Conservation (phyloP, 176 grass and related monocot species). For the Poa pratensis region DNA sequence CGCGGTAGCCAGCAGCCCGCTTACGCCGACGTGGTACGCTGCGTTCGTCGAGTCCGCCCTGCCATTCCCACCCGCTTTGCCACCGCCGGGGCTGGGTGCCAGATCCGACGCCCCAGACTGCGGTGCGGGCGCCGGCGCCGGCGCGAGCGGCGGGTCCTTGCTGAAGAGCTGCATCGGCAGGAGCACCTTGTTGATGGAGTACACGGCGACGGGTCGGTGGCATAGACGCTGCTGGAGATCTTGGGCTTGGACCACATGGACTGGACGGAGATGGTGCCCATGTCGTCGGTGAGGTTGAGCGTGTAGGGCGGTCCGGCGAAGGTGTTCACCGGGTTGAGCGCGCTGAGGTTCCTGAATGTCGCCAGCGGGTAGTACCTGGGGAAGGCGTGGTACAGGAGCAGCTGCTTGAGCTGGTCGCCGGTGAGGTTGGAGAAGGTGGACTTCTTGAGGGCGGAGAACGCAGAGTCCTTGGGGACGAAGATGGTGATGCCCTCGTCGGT, state of each 20-base stretch:
- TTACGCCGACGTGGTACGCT: background rate
- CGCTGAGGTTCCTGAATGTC: conserved; percentile 79
- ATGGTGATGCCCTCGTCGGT: conserved; percentile 84
- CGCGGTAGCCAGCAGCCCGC: conserved; percentile 33
- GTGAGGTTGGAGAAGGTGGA: conserved; percentile 90
- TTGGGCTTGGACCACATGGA: conserved; percentile 83
- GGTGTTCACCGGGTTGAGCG: conserved; percentile 78
- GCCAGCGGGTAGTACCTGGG: conserved; percentile 78
- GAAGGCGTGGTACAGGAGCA: conserved; percentile 89
- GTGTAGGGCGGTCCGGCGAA: conserved; percentile 77
- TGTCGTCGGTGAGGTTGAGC: conserved; percentile 76
- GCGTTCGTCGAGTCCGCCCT: conserved; percentile 42
- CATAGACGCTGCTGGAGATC: conserved; percentile 83
- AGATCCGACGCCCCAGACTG: conserved; percentile 60
- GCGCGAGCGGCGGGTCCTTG: conserved; percentile 78
- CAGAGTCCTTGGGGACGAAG: conserved; percentile 84
- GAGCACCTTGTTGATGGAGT: conserved; percentile 77
- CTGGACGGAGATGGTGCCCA: conserved; percentile 64
- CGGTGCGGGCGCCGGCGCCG: conserved; percentile 62
- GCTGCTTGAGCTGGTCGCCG: conserved; percentile 71
- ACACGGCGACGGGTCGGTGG: conserved; percentile 72
- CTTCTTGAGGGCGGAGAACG: conserved; percentile 66
- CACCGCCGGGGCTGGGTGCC: conserved; percentile 42
- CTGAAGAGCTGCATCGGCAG: conserved; percentile 83
- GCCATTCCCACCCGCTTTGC: conserved; percentile 18